Evolutionary conservation across 106 monocot genomes (phyloP).

Genomic region (Posidonia australis): DNA sequence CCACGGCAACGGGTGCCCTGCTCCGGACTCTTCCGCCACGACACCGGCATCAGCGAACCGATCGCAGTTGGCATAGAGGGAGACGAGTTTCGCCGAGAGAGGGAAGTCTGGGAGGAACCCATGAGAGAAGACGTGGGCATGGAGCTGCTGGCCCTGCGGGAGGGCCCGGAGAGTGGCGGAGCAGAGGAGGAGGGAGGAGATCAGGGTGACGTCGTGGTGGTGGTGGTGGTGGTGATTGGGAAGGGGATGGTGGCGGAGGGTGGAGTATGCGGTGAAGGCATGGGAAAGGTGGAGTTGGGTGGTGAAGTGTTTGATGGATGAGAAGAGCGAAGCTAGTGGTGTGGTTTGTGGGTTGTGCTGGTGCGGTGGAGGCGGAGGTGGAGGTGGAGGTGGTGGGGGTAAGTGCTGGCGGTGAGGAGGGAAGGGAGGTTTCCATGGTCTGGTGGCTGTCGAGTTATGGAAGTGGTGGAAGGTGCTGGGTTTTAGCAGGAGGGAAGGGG

Average conservation of each 20-base stretch:
- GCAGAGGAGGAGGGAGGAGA: conserved; percentile 42
- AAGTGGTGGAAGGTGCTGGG: neutral
- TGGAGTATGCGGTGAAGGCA: conserved; percentile 38
- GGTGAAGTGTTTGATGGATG: conserved; percentile 8
- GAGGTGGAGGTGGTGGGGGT: neutral
- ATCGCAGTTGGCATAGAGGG: conserved; percentile 38
- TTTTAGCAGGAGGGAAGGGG: neutral
- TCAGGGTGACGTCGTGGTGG: conserved; percentile 24
- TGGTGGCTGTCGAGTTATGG: neutral
- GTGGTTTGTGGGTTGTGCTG: neutral
- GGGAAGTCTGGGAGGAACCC: conserved; percentile 25
- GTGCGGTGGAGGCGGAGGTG: neutral
- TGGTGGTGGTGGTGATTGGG: conserved; percentile 20
- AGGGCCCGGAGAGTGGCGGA: conserved; percentile 20
- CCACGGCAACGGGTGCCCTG: conserved; percentile 28
- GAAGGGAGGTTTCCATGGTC: neutral
- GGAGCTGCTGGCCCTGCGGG: conserved; percentile 48
- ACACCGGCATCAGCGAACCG: conserved; percentile 27
- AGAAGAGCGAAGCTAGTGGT: neutral
- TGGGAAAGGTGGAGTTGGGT: conserved; percentile 23
- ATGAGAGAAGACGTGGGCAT: conserved; percentile 39
- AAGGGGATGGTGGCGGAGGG: conserved; percentile 29
- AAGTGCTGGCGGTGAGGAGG: neutral
- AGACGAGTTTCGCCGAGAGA: conserved; percentile 26
- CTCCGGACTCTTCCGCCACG: conserved; percentile 13